Evolutionary conservation across 345 rosid genomes (phyloP).

Genomic region (Rhodamnia argentea): DNA sequence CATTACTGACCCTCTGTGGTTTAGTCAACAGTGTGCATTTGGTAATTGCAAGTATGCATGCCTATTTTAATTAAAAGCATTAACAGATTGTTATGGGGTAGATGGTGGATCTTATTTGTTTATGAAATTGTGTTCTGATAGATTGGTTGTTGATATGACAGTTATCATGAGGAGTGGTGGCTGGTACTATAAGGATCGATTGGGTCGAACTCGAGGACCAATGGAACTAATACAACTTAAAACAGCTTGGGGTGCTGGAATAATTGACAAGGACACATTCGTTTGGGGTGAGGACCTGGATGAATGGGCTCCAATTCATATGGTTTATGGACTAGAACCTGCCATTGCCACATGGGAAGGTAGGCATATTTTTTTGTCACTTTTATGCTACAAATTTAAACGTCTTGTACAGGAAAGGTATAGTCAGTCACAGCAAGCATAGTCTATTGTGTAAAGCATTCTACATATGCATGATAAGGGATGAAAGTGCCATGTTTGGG

Average conservation of each 20-base stretch:
- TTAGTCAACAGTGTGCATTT: neutral
- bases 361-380: slow-evolving; percentile 4
- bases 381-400: neutral
- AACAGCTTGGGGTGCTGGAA: slow-evolving; percentile 89
- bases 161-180: slow-evolving; percentile 86
- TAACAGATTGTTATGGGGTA: neutral
- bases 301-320: slow-evolving; percentile 95
- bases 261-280: slow-evolving; percentile 87
- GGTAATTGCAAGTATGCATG: neutral
- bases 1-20: neutral
- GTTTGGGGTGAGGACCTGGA: slow-evolving; percentile 92
- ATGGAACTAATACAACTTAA: slow-evolving; percentile 77
- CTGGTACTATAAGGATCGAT: slow-evolving; percentile 81
- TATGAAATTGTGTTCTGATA: too few relatives aligned
- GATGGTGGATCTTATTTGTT: neutral
- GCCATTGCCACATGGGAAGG: slow-evolving; percentile 99
- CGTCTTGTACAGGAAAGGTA: neutral
- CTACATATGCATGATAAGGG: neutral
- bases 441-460: neutral
- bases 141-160: neutral
- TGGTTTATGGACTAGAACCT: slow-evolving; percentile 86
- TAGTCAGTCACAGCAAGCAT: neutral
- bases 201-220: slow-evolving; percentile 89
- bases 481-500: neutral
- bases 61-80: neutral